phyloP scores from a whole-genome alignment of 176 grass and related monocot genomes.

The Oryza brachyantha region DNA sequence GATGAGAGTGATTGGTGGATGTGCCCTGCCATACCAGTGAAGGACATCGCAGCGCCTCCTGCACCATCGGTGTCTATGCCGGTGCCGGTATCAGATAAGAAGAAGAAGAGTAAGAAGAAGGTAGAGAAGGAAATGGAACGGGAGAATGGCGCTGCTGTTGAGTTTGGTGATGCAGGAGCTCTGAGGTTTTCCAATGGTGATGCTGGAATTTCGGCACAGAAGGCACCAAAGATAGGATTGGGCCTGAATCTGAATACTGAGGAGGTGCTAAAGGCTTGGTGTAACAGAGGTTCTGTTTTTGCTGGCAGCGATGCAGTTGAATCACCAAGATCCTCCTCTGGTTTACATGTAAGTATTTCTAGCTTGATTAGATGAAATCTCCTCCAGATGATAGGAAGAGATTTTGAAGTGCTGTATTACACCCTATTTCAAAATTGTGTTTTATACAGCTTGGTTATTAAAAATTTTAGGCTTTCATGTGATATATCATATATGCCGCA shows the following conservation, averaged over 20 bases:
- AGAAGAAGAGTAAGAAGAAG: slow-evolving; percentile 53
- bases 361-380: not conserved
- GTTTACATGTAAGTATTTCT: slow-evolving; percentile 54
- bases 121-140: not conserved
- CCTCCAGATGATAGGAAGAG: not conserved
- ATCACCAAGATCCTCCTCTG: slow-evolving; percentile 38
- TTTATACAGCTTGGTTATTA: not conserved
- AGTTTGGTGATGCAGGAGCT: slow-evolving; percentile 4
- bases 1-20: slow-evolving; percentile 64
- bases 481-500: not conserved
- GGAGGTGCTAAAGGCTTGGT: slow-evolving; percentile 68
- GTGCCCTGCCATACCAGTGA: slow-evolving; percentile 64
- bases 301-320: slow-evolving; percentile 26
- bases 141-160: slow-evolving; percentile 21
- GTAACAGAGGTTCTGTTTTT: slow-evolving; percentile 57
- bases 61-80: not conserved
- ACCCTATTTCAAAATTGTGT: not conserved
- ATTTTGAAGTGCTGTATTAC: not conserved
- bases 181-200: slow-evolving; percentile 1
- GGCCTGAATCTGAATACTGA: slow-evolving; percentile 78
- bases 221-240: slow-evolving; percentile 37
- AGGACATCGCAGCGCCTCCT: slow-evolving; percentile 37
- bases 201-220: slow-evolving; percentile 5
- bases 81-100: slow-evolving; percentile 33
- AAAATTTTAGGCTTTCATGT: not conserved